A percentile compares a stretch with the other conserved stretches of the same genome.
These are phyloP conservation scores for Ceratobasidium sp. DNA, from an alignment of 1,284 basidiomycete species.

Conservation along the genomic window DNA sequence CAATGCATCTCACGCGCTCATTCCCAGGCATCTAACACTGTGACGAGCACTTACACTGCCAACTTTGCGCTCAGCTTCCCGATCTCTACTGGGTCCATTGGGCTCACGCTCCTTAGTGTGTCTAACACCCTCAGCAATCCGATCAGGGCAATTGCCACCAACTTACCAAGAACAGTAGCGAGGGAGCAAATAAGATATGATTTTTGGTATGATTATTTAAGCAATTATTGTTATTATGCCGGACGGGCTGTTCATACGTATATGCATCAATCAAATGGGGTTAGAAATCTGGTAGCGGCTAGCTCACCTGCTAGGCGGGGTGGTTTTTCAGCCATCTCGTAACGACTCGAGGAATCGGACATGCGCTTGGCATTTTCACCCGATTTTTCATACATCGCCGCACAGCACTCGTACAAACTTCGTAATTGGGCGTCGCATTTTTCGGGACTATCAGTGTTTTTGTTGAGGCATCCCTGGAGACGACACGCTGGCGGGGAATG, in stretches of 20 bases:
- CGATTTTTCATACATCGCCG: slow-evolving; percentile 43
- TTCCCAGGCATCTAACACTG: slow-evolving; percentile 56
- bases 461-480: slow-evolving; percentile 46
- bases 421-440: slow-evolving; percentile 46
- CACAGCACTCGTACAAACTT: slow-evolving; percentile 46
- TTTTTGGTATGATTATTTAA: too few relatives aligned
- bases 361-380: slow-evolving; percentile 37
- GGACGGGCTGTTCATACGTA: background rate
- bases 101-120: slow-evolving; percentile 47
- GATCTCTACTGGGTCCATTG: background rate
- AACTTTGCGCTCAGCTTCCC: slow-evolving; percentile 56
- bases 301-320: background rate
- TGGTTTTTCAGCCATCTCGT: slow-evolving; percentile 44
- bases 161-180: slow-evolving; percentile 16
- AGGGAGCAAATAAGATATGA: background rate
- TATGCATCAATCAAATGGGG: background rate
- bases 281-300: background rate
- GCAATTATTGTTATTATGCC: too few relatives aligned
- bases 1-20: slow-evolving; percentile 8
- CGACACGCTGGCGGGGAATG: slow-evolving; percentile 29
- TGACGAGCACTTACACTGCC: slow-evolving; percentile 54
- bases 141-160: slow-evolving; percentile 35
- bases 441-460: slow-evolving; percentile 47
- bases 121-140: too few relatives aligned
- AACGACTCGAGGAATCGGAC: slow-evolving; percentile 47